Base-by-base conservation (phyloP, 2,329 filamentous ascomycete genomes). In the Colletotrichum liriopes region DNA sequence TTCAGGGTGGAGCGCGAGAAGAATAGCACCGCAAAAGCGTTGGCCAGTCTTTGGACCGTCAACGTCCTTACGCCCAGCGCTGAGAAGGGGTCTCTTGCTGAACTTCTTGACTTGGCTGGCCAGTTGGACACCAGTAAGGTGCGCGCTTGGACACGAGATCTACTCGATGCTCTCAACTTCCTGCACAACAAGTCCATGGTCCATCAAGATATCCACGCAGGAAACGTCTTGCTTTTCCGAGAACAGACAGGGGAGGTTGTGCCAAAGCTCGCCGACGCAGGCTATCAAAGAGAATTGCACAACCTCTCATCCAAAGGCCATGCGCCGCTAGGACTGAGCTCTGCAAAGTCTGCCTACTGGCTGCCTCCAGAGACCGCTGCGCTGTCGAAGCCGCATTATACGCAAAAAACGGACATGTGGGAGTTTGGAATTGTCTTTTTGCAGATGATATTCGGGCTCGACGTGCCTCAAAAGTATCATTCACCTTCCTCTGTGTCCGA, bases 391-490 rank as follows among this genome's bases (percentile, higher is more conserved):
- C 87, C 87, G 39, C 86, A 93, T 80, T 86, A 92, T 83, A 91
- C 89, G 1, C 89, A 89, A 77, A 98, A 98, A 80, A 94, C 94
- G 0, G 96, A 98, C 80, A 90, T 98, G 11, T 99, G 96, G 96
- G 94, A 98, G 75, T 91, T 99, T 77, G 96, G 96, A 5, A 90
- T 98, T 39, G 89, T 98, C 6, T 93, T 98, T 76, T 82, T 98
- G 49, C 96, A 99, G 80, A 98, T 98, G 94, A 89, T 96, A 4
- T 96, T 98, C 80, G 96, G 96, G 2, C 86, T 94, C 43, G 91
- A 94, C 75, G 89, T 94, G 8, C 86, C 93, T 23, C 88, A 92
- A 71, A 93, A 92, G 71, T 96, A 96, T 80, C 91, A 92, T 20
- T 97, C 94, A 0, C 95, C 96, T 1, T 90, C 89, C 68, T 90